Percentiles rank a stretch among this genome's conserved stretches.
Conservation (phyloP, 192 early-diverging fungal genomes). For the Coemansia sp. region DNA sequence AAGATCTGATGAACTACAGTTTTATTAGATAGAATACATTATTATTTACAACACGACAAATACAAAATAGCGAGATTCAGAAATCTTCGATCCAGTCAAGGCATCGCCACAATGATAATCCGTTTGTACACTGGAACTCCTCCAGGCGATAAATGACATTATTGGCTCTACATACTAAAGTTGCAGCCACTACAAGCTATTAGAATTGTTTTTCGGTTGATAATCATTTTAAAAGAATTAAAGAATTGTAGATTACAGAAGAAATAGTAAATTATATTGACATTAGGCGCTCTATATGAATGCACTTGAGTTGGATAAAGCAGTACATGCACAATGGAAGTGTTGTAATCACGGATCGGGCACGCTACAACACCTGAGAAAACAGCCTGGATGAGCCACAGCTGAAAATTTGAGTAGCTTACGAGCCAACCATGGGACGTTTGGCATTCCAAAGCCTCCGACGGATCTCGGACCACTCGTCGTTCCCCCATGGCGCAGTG, state of each 20-base stretch:
- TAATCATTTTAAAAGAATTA: not conserved
- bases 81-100: too few relatives aligned
- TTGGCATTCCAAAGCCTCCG: slow-evolving; percentile 51
- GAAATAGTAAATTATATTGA: not conserved
- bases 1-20: too few relatives aligned
- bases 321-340: not conserved
- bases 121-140: too few relatives aligned
- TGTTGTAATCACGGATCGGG: not conserved
- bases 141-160: too few relatives aligned
- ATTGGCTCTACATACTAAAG: too few relatives aligned
- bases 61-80: too few relatives aligned
- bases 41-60: too few relatives aligned
- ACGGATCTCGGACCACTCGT: slow-evolving; percentile 48
- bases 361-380: not conserved
- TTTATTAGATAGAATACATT: too few relatives aligned
- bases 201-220: too few relatives aligned
- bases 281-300: not conserved
- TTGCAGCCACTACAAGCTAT: too few relatives aligned
- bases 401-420: not conserved
- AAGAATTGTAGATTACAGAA: not conserved
- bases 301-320: not conserved
- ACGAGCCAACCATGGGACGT: not conserved
- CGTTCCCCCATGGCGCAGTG: slow-evolving; percentile 23
- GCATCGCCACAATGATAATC: too few relatives aligned
- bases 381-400: not conserved